phyloP scores from a whole-genome alignment of 169 alveolate genomes.

The Ichthyophthirius multifiliis region DNA sequence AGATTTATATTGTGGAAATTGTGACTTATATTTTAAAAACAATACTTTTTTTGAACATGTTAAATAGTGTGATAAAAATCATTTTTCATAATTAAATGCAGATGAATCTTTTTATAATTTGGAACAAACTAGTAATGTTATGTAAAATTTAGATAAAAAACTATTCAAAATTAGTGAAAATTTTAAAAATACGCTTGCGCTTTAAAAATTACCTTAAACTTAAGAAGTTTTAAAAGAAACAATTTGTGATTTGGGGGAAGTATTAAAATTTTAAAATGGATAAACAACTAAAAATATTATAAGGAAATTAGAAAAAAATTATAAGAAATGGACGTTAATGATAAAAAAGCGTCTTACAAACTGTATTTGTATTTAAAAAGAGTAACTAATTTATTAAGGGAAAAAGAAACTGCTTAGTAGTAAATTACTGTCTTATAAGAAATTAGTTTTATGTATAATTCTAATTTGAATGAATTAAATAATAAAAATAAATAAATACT shows the following conservation, averaged over 20 bases:
- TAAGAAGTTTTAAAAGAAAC: not conserved
- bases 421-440: not conserved
- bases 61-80: not conserved
- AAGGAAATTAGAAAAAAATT: not conserved
- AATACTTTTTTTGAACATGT: not conserved
- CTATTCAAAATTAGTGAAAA: not conserved
- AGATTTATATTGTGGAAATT: not conserved
- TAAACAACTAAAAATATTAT: not conserved
- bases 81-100: not conserved
- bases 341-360: not conserved
- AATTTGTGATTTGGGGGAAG: not conserved
- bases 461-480: too few species aligned
- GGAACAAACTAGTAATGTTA: not conserved
- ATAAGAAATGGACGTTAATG: not conserved
- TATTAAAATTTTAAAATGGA: not conserved
- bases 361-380: slow-evolving; percentile 3
- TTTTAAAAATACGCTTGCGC: not conserved
- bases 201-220: not conserved
- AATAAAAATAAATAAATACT: too few species aligned
- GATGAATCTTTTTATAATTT: not conserved
- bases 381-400: not conserved
- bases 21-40: not conserved
- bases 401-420: not conserved
- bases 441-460: not conserved
- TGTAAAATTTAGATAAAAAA: not conserved